phyloP scores from a whole-genome alignment of 352 stramenopile genomes.

The Pythium brachiatum region DNA sequence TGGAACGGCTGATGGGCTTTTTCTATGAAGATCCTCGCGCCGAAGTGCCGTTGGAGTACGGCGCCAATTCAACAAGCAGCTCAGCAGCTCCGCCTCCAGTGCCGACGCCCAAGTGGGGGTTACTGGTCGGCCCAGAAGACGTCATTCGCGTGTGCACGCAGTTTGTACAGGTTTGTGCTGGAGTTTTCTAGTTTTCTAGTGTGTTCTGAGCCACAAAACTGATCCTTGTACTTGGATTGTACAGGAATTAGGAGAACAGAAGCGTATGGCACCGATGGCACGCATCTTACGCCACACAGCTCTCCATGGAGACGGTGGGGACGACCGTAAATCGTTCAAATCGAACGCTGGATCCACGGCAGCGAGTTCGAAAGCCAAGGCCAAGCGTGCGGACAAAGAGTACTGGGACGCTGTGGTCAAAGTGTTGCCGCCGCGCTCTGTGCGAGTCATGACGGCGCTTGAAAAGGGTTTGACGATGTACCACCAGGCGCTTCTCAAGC shows the following conservation, averaged over 20 bases:
- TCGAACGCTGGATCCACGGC: slow-evolving; percentile 22
- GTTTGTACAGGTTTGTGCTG: slow-evolving; percentile 77
- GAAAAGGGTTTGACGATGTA: slow-evolving; percentile 86
- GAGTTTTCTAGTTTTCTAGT: slow-evolving; percentile 3
- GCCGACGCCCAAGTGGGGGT: slow-evolving; percentile 44
- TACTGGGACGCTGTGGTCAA: slow-evolving; percentile 81
- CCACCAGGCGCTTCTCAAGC: slow-evolving; percentile 71
- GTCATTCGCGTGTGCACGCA: slow-evolving; percentile 85
- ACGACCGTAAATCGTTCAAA: slow-evolving; percentile 23
- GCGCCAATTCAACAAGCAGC: slow-evolving; percentile 4
- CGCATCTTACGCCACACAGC: slow-evolving; percentile 39
- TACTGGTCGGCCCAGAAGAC: slow-evolving; percentile 80
- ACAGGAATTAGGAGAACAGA: slow-evolving; percentile 74
- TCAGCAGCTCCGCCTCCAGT: slow-evolving; percentile 9
- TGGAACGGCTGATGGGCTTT: slow-evolving; percentile 77
- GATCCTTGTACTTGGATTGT: neutral
- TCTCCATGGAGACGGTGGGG: slow-evolving; percentile 9
- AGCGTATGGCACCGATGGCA: slow-evolving; percentile 47
- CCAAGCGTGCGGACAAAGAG: slow-evolving; percentile 53
- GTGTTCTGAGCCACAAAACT: slow-evolving; percentile 1
- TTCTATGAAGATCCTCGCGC: slow-evolving; percentile 74
- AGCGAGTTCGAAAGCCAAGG: slow-evolving; percentile 36
- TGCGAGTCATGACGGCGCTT: slow-evolving; percentile 77
- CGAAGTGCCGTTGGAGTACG: slow-evolving; percentile 43
- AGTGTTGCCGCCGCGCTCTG: slow-evolving; percentile 63